Evolutionary conservation across 1,139 yeast genomes (phyloP).

Genomic region (Candida anutae): DNA sequence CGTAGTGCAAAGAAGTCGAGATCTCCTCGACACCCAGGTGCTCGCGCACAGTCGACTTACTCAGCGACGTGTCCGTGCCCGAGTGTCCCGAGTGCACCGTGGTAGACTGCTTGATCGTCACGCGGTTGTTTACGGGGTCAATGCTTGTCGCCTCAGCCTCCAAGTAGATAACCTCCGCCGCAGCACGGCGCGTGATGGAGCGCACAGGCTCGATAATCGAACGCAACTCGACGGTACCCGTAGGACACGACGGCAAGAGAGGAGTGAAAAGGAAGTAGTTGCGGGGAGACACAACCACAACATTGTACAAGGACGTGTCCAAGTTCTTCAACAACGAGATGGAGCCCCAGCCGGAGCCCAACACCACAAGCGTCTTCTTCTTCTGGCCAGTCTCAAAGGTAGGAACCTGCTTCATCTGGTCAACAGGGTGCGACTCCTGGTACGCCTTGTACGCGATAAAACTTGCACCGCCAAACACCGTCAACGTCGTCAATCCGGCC

Average conservation of each 20-base stretch:
- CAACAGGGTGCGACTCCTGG: slow-evolving; percentile 53
- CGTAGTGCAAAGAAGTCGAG: slow-evolving; percentile 51
- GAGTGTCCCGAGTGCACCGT: slow-evolving; percentile 47
- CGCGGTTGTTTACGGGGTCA: slow-evolving; percentile 57
- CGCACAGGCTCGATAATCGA: slow-evolving; percentile 86
- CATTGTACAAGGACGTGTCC: slow-evolving; percentile 82
- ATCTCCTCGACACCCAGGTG: slow-evolving; percentile 34
- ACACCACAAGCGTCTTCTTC: slow-evolving; percentile 80
- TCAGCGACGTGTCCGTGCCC: slow-evolving; percentile 44
- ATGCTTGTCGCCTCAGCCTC: slow-evolving; percentile 89
- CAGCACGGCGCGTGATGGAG: slow-evolving; percentile 49
- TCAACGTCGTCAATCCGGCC: slow-evolving; percentile 18
- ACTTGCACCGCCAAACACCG: slow-evolving; percentile 32
- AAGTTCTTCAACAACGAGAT: slow-evolving; percentile 73
- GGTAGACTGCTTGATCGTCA: slow-evolving; percentile 51
- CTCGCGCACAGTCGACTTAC: slow-evolving; percentile 42
- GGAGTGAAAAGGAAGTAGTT: slow-evolving; percentile 94
- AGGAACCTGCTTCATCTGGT: slow-evolving; percentile 44
- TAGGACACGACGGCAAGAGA: slow-evolving; percentile 85
- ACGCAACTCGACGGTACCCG: slow-evolving; percentile 86
- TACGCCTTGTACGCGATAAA: slow-evolving; percentile 51
- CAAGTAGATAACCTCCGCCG: slow-evolving; percentile 75
- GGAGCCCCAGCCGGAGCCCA: slow-evolving; percentile 96
- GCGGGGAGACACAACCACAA: slow-evolving; percentile 85
- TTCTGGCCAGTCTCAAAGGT: slow-evolving; percentile 59